Evolutionary conservation across 2,329 filamentous ascomycete genomes (phyloP).

Genomic region (Colletotrichum cordylinicola): DNA sequence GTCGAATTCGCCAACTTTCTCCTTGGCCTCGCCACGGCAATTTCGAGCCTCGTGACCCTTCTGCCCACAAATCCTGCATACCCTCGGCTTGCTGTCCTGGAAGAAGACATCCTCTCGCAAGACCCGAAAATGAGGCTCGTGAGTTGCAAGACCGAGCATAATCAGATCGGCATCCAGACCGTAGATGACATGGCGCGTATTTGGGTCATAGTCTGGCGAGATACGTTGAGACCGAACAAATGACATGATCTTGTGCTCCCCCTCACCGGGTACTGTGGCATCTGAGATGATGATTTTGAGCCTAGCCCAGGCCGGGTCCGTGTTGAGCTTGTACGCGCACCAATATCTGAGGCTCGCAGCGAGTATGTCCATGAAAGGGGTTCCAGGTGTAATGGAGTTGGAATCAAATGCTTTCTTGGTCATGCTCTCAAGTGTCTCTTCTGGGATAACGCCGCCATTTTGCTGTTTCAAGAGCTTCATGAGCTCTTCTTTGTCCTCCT

Average conservation of each 20-base stretch:
- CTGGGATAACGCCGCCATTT: slow-evolving; percentile 68
- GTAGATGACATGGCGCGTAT: slow-evolving; percentile 97
- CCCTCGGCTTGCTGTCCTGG: slow-evolving; percentile 81
- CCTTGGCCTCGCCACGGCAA: slow-evolving; percentile 80
- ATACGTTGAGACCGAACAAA: slow-evolving; percentile 93
- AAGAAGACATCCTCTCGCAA: slow-evolving; percentile 96
- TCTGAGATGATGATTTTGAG: slow-evolving; percentile 98
- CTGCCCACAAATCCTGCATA: slow-evolving; percentile 90
- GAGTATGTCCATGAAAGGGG: slow-evolving; percentile 97
- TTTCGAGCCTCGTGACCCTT: slow-evolving; percentile 88
- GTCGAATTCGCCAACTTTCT: slow-evolving; percentile 79
- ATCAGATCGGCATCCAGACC: slow-evolving; percentile 97
- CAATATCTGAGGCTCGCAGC: slow-evolving; percentile 91
- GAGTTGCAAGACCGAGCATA: slow-evolving; percentile 96
- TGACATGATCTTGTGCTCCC: slow-evolving; percentile 99
- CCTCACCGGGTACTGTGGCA: slow-evolving; percentile 95
- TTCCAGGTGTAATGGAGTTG: slow-evolving; percentile 89
- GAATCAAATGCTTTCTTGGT: slow-evolving; percentile 93
- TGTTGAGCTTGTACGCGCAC: slow-evolving; percentile 97
- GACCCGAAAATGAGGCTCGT: slow-evolving; percentile 96
- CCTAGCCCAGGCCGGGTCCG: slow-evolving; percentile 93
- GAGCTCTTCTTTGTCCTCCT: slow-evolving; percentile 87
- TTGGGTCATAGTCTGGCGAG: slow-evolving; percentile 91
- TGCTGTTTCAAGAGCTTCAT: slow-evolving; percentile 84
- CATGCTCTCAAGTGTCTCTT: slow-evolving; percentile 65